Base-by-base conservation (phyloP, 441 rosid species). In the Mallotus japonicus region DNA sequence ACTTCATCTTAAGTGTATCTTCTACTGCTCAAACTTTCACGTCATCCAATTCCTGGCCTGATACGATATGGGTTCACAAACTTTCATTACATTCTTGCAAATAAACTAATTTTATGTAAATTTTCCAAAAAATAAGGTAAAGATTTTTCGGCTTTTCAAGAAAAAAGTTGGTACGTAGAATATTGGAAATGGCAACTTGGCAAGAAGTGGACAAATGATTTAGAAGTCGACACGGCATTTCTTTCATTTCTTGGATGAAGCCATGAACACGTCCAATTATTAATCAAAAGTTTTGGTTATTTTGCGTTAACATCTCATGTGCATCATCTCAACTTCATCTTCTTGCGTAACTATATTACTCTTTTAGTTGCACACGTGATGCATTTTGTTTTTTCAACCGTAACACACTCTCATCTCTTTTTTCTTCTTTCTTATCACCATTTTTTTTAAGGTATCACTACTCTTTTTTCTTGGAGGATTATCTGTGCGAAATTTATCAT, bases 301-400 rank as follows among this genome's bases (percentile, higher is more conserved):
- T 42, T 42, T 42, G 7, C 46, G 7, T 42, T 42, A 32, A 47
- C 8, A 24, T 65, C 19, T 47, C 40, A 65, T 17, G 56, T 47
- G 40, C n/a, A 32, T 65, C 12, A 28, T 28, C 32, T 10, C 5
- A 22, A 20, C 55, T 65, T 22, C 40, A 53, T 22, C 56, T 19
- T 64, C 19, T 64, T 22, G 9, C 5, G 46, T 60, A 60, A 34
- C 42, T 60, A 14, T 17, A 57, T 42, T 28, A 42, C 37, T 13
- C 64, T 60, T 60, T 60, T 42, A 42, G 51, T 42, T 63, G 53
- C 16, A 49, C 53, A 49, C 53, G 53, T 49, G 53, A 40, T n/a
- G 8, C 51, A 42, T n/a, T 20, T n/a, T 19, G 28, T 28, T 2
- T 56, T 10, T 19, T 22, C 3, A 56, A 2, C 60, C 3, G 10